A percentile compares a stretch with the other conserved stretches of the same genome.
Evolutionary conservation across 1,284 basidiomycete genomes (phyloP).

Genomic region (Xanthoconium separans): DNA sequence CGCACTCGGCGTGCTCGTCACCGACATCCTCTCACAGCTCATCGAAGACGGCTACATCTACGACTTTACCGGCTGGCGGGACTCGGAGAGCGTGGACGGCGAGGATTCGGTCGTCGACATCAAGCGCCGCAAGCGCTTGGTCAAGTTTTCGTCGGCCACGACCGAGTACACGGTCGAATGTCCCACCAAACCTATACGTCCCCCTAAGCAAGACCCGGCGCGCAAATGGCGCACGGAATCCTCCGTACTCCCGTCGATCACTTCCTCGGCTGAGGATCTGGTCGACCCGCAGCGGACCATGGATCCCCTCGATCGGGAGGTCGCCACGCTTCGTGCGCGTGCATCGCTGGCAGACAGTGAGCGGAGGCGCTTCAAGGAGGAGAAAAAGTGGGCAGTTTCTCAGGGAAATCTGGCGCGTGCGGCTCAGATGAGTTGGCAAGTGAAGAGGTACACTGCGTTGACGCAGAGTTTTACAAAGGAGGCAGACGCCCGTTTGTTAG

Average conservation of each 20-base stretch:
- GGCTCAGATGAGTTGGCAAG: constrained; percentile 76
- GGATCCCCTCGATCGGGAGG: constrained; percentile 67
- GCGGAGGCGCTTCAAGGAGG: constrained; percentile 75
- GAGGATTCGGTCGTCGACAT: constrained; percentile 16
- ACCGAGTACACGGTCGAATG: constrained; percentile 23
- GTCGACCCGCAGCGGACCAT: constrained; percentile 57
- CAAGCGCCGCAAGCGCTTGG: constrained; percentile 29
- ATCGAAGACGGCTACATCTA: constrained; percentile 47
- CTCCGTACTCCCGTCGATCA: constrained; percentile 40
- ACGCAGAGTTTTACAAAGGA: constrained; percentile 78
- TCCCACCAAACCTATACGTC: constrained; percentile 26
- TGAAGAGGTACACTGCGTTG: constrained; percentile 71
- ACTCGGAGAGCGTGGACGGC: constrained; percentile 23
- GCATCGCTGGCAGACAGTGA: constrained; percentile 80
- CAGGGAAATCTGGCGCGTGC: constrained; percentile 73
- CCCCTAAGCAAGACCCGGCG: constrained; percentile 30
- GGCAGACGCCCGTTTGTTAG: constrained; percentile 68
- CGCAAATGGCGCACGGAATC: constrained; percentile 31
- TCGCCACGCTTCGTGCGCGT: constrained; percentile 66
- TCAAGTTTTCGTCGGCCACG: constrained; percentile 32
- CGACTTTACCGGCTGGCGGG: constrained; percentile 10
- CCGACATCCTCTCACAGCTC: constrained; percentile 63
- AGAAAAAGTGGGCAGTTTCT: constrained; percentile 78
- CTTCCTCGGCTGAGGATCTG: constrained; percentile 56
- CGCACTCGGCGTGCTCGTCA: constrained; percentile 61